Conservation (phyloP, 2,329 filamentous ascomycete genomes). For the Colletotrichum sublineola region DNA sequence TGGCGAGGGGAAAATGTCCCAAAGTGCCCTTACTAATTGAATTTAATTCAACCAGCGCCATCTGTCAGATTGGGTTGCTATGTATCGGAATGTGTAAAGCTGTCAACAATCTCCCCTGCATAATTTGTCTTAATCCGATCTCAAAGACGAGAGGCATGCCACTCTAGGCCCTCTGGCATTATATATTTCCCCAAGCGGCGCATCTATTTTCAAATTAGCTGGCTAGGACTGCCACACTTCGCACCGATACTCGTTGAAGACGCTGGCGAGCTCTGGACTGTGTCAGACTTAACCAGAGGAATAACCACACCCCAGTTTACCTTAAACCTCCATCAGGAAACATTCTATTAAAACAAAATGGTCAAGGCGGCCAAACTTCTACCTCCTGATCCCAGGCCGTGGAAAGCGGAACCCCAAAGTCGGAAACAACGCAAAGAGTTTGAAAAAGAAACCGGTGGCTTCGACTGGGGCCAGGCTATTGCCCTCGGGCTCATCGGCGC, state of each 20-base stretch:
- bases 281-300: slow-evolving; percentile 1
- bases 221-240: background rate
- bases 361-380: slow-evolving; percentile 43
- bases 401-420: slow-evolving; percentile 55
- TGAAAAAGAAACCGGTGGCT: slow-evolving; percentile 55
- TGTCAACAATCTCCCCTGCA: slow-evolving; percentile 10
- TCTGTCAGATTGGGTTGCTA: background rate
- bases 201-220: background rate
- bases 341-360: slow-evolving; percentile 4
- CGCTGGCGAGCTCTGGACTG: background rate
- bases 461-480: slow-evolving; percentile 57
- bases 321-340: background rate
- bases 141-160: slow-evolving; percentile 5
- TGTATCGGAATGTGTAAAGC: background rate
- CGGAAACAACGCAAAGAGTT: slow-evolving; percentile 54
- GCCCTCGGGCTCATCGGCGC: slow-evolving; percentile 54
- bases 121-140: background rate
- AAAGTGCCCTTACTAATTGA: slow-evolving; percentile 3
- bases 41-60: slow-evolving; percentile 1
- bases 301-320: background rate
- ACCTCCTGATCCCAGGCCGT: slow-evolving; percentile 50
- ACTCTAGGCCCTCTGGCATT: slow-evolving; percentile 22
- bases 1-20: background rate
- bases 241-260: background rate
- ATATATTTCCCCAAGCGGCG: slow-evolving; percentile 18